Conservation (phyloP, 768 basidiomycete species). For the Asterophora lycoperdoides region DNA sequence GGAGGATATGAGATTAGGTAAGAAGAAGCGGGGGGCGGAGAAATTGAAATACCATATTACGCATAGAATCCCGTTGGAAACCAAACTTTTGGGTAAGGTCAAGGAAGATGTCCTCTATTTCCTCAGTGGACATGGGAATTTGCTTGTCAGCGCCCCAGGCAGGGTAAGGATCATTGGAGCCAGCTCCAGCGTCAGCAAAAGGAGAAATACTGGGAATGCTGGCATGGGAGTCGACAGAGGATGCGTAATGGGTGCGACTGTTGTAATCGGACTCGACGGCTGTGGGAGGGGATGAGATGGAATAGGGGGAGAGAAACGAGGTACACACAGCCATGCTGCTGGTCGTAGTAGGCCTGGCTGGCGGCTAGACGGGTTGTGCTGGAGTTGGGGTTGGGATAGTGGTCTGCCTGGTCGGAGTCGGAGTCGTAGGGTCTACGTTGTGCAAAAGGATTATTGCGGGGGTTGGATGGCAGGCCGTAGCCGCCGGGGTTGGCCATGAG, state of each 20-base stretch:
- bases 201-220: conserved; percentile 56
- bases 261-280: conserved; percentile 32
- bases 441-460: conserved; percentile 28
- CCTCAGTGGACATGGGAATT: conserved; percentile 95
- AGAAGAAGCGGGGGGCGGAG: conserved; percentile 6
- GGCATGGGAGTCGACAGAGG: conserved; percentile 58
- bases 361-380: conserved; percentile 54
- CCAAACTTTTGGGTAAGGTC: conserved; percentile 99
- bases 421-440: conserved; percentile 33
- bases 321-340: conserved; percentile 25
- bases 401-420: conserved; percentile 51
- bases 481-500: conserved; percentile 22
- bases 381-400: conserved; percentile 46
- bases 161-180: conserved; percentile 72
- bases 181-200: conserved; percentile 52
- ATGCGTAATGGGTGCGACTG: conserved; percentile 42
- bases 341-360: conserved; percentile 38
- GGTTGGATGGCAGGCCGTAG: conserved; percentile 22
- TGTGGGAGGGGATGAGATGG: conserved; percentile 13
- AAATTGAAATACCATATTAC: conserved; percentile 69
- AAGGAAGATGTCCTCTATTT: conserved; percentile 98
- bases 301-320: conserved; percentile 1
- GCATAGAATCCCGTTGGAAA: conserved; percentile 94
- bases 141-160: conserved; percentile 92
- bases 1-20: conserved; percentile 15